A percentile compares a stretch with the other conserved stretches of the same genome.
Conservation (phyloP, 2,329 filamentous ascomycete genomes). For the Colletotrichum cordylinicola region DNA sequence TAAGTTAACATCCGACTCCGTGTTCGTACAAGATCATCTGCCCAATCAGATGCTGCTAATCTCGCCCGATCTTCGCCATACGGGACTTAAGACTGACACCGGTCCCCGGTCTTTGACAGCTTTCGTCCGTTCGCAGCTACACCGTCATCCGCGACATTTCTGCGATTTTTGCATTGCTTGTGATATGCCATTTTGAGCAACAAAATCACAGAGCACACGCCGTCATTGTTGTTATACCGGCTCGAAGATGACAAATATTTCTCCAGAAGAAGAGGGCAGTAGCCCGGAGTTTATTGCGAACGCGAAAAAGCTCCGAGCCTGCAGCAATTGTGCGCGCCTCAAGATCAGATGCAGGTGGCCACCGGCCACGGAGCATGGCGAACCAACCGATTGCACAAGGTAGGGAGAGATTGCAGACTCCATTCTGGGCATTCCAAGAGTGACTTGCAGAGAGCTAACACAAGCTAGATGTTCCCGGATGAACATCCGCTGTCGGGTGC, state of each 20-base stretch:
- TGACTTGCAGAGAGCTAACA: background rate
- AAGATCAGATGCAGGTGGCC: slow-evolving; percentile 44
- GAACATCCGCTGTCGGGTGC: slow-evolving; percentile 37
- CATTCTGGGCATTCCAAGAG: background rate
- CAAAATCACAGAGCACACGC: background rate
- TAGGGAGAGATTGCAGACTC: slow-evolving; percentile 16
- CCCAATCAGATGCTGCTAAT: background rate
- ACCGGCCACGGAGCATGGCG: slow-evolving; percentile 23
- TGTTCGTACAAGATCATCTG: fast-evolving
- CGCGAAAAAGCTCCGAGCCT: slow-evolving; percentile 34
- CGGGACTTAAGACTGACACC: slow-evolving; percentile 7
- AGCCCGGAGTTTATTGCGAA: background rate
- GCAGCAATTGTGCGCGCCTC: slow-evolving; percentile 36
- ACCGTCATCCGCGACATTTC: background rate
- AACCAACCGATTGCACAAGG: slow-evolving; percentile 31
- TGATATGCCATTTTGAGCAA: background rate
- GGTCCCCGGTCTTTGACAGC: background rate
- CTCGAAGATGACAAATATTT: background rate
- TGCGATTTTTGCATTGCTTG: background rate
- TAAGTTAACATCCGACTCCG: background rate
- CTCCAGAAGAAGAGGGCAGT: background rate
- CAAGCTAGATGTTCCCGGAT: slow-evolving; percentile 37
- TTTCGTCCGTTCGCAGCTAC: background rate
- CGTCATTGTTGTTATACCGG: background rate
- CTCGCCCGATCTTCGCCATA: background rate